Base-by-base conservation (phyloP, 192 early-diverging fungal genomes). In the Podila epicladia region DNA sequence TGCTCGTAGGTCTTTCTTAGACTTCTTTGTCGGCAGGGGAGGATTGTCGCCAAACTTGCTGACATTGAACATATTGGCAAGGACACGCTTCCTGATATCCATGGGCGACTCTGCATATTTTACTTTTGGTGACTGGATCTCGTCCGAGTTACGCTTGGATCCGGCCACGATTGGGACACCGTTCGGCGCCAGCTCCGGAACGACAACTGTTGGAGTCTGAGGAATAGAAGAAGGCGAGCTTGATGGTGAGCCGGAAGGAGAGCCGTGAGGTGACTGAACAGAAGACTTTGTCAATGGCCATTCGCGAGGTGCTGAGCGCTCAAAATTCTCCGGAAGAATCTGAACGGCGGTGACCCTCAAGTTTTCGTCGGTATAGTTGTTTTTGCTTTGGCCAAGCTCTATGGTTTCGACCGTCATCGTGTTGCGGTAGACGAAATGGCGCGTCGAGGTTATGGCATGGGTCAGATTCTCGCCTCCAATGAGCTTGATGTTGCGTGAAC, bases 401-500 rank as follows among this genome's bases (percentile, higher is more conserved):
- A 84, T 82, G 13, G 87, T 84, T 13, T 86, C 75, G 8, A 94
- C 82, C 20, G 85, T 72, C 85, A 89, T 85, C 3, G 75, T 67
- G 15, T 84, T 65, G 31, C 75, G 73, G 62, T 72, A 68, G 28
- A 98, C 86, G 82, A 97, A 97, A 68, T 91, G 89, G 37, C 95
- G 86, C 6, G 92, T 92, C 7, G 93, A 88, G 11, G 91, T 91
- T 67, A 98, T 62, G 38, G 91, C 90, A 72, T 97, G 95, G 0
- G 92, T 92, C 67, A 96, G 72, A 67, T 96, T 97, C 69, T 88
- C 87, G 0, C 92, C 93, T 24, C 96, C 97, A 62, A 89, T 85
- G 29, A 98, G 33, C 9, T 82, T 83, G 29, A 97, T 70, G 58
- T 85, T 84, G 49, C 84, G 64, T 49, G 83, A 74, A 13, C 95